Evolutionary conservation across 1,284 basidiomycete genomes (phyloP).

Genomic region (Psilocybe mexicana): DNA sequence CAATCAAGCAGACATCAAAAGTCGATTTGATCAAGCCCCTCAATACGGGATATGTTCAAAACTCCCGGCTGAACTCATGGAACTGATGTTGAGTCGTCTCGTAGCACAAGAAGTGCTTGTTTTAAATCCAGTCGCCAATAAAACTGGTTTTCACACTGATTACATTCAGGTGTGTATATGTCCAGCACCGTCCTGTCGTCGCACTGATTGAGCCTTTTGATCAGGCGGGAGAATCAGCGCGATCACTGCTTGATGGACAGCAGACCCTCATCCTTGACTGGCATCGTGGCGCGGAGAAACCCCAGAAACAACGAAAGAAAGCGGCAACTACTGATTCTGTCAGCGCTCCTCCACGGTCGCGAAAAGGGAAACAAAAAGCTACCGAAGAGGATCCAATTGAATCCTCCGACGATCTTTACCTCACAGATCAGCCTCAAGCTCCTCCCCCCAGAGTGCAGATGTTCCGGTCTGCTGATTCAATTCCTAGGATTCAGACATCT

Average conservation of each 20-base stretch:
- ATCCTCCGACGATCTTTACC: constrained; percentile 28
- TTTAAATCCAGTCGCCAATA: constrained; percentile 32
- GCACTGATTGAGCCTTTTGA: not conserved
- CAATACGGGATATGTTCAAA: constrained; percentile 57
- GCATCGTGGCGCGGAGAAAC: constrained; percentile 27
- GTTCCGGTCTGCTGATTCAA: not conserved
- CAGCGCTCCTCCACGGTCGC: constrained; percentile 18
- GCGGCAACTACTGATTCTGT: constrained; percentile 14
- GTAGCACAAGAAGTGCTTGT: constrained; percentile 41
- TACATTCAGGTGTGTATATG: constrained; percentile 37
- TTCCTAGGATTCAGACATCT: not conserved
- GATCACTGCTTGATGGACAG: constrained; percentile 25
- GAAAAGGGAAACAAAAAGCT: constrained; percentile 29
- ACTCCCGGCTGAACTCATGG: constrained; percentile 50
- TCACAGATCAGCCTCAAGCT: constrained; percentile 15
- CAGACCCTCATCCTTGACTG: constrained; percentile 27
- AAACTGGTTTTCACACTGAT: constrained; percentile 36
- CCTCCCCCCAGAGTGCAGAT: not conserved
- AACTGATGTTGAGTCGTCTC: constrained; percentile 66
- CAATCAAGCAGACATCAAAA: constrained; percentile 48
- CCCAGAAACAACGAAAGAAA: constrained; percentile 19
- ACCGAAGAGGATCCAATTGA: constrained; percentile 32
- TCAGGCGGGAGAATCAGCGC: constrained; percentile 33
- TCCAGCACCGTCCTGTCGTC: not conserved
- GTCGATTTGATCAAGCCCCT: constrained; percentile 47